Evolutionary conservation across 139 green algal genomes (phyloP), one percentile per base, ranked within the genome.

Genomic region (Chlamydomonas urium): DNA sequence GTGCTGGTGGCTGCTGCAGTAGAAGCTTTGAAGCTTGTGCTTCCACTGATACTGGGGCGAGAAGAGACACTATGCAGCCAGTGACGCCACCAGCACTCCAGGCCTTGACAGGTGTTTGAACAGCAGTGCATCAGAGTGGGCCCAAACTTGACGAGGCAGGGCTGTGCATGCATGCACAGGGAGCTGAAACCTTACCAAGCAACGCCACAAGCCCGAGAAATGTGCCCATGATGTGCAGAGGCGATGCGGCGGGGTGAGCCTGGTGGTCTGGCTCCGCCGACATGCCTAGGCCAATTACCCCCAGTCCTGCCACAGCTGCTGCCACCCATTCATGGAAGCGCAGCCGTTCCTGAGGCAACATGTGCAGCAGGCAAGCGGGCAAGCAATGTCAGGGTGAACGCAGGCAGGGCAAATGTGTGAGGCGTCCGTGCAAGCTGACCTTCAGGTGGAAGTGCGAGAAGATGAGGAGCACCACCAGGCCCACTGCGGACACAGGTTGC

Each of bases 361-460:
- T 26, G 45, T 56, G 21, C 45, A 56, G 21, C 17, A 56, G 45
- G 45, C 17, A 56, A 56, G 45, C 17, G 21, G 45, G 21, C 21
- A 56, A 26, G 45, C 17, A 21, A 21, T 26, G 45, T 17, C 17
- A 21, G 45, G 21, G 21, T 56, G 45, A 26, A 21, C 21, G 45
- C 17, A 56, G 45, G 45, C 45, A 56, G 45, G 45, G 45, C n/a
- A n/a, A n/a, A 56, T 56, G 45, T 56, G 45, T 17, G 45, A 21
- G 45, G 17, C 21, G 45, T 21, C 21, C 45, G 45, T 56, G 45
- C 17, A 21, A 14, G 26, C 53, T 63, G 17, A 76, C 82, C 76
- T 86, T 81, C 1, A 96, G 79, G 68, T 91, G 92, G 38, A 97
- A 87, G 79, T 97, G 92, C 23, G 81, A 91, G 73, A 96, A 97